Evolutionary conservation across 768 basidiomycete species (phyloP), one percentile per base, ranked within the genome.

Genomic region (Suillus alpinus): DNA sequence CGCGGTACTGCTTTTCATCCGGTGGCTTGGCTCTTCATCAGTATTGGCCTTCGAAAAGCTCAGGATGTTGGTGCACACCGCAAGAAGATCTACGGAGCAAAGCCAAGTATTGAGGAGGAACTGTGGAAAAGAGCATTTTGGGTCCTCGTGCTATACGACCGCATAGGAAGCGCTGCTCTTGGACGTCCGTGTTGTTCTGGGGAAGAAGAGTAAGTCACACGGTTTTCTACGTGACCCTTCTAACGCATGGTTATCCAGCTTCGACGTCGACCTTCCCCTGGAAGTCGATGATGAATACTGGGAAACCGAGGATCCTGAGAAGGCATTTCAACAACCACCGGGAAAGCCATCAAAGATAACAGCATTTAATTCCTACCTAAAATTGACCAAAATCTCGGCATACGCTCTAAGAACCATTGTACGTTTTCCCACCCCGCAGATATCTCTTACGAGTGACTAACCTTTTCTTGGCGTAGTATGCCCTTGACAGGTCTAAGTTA

Each of bases 271-370:
- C 50, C 75, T 91, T 37, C 91, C 91, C 43, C 79, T 91, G 13
- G 91, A 93, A 71, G 87, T 94, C 14, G 91, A 95, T 64, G 88
- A 89, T 66, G 84, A 87, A 63, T 92, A 86, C 68, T 95, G 91
- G 92, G 82, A 85, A 62, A 75, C 73, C 18, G 76, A 73, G 57
- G 80, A 80, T 59, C 77, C 82, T 13, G 71, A 75, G 10, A 69
- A 72, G 31, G 79, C 81, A 32, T 93, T 91, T 73, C 80, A 81
- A 62, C 93, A 94, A 65, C 92, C 91, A 10, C 68, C 75, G 13
- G 82, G 76, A 12, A 78, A 83, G 61, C 86, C 88, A 18, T 83
- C 85, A 29, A 75, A 73, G 52, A 73, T 91, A 39, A 69, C 86
- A 18, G 81, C 77, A 20, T 93, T 93, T 71, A 86, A 84, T 67